Evolutionary conservation across 169 alveolate species (phyloP).

Genomic region (Eimeria sp.): DNA sequence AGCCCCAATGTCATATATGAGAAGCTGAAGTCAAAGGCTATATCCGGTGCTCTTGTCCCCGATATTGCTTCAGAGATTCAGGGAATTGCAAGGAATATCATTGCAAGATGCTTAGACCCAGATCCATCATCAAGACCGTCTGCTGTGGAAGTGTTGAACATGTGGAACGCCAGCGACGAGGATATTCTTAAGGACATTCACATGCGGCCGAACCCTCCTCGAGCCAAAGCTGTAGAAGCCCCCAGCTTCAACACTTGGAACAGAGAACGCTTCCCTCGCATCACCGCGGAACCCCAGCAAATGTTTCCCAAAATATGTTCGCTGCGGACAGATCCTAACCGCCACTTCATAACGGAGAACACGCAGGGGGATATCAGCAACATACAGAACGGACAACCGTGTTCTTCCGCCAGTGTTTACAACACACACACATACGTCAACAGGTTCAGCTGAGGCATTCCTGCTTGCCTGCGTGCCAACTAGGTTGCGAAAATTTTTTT

Average conservation of each 20-base stretch:
- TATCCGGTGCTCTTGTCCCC: constrained; percentile 79
- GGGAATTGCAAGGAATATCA: constrained; percentile 89
- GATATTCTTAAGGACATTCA: constrained; percentile 83
- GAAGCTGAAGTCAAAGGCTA: constrained; percentile 82
- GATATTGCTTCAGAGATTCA: constrained; percentile 64
- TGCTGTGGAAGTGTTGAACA: constrained; percentile 88
- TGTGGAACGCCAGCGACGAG: constrained; percentile 88
- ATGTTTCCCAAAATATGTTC: not conserved
- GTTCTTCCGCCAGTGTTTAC: not conserved
- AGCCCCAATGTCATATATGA: constrained; percentile 53
- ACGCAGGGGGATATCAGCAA: not conserved
- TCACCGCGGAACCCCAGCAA: not conserved
- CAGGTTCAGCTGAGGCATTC: constrained; percentile 12
- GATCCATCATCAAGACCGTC: constrained; percentile 91
- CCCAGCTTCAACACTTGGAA: not conserved
- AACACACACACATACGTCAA: not conserved
- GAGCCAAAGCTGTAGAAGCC: not conserved
- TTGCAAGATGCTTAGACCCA: constrained; percentile 87
- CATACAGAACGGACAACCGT: not conserved
- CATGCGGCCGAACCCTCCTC: not conserved
- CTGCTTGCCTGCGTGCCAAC: constrained; percentile 5
- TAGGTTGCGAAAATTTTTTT: not conserved
- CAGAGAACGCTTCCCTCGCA: not conserved
- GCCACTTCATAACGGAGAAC: not conserved
- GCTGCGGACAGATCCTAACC: not conserved